Evolutionary conservation across 2,329 filamentous ascomycete species (phyloP).

Genomic region (Claviceps sp.): DNA sequence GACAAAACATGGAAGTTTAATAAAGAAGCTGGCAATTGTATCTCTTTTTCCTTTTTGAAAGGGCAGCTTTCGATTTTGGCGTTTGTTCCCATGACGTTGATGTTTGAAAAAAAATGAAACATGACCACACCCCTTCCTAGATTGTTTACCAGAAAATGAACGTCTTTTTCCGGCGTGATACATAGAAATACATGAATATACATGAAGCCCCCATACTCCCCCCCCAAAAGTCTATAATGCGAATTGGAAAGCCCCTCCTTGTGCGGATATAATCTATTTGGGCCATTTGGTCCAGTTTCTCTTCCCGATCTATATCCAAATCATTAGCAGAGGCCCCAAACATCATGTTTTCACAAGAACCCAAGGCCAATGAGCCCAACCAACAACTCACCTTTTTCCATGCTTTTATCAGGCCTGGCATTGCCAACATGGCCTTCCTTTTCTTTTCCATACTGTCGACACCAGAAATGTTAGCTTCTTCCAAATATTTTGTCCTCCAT

Average conservation of each 20-base stretch:
- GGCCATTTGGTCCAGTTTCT: constrained; percentile 44
- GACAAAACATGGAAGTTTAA: background rate
- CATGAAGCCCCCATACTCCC: constrained; percentile 12
- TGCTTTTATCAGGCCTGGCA: constrained; percentile 80
- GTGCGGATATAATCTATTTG: constrained; percentile 26
- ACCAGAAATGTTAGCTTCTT: constrained; percentile 5
- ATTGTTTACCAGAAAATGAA: too few species aligned
- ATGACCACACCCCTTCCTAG: too few species aligned
- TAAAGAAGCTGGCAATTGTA: background rate
- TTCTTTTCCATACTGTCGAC: constrained; percentile 62
- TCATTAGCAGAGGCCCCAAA: constrained; percentile 17
- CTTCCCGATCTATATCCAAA: constrained; percentile 33
- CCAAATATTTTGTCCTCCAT: background rate
- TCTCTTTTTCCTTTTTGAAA: background rate
- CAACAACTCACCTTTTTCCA: constrained; percentile 74
- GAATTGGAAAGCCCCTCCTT: background rate
- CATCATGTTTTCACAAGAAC: too few species aligned
- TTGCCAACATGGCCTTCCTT: constrained; percentile 83
- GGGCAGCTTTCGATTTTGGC: too few species aligned
- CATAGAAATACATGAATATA: constrained; percentile 21
- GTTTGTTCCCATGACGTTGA: too few species aligned
- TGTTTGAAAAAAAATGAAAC: too few species aligned
- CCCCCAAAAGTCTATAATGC: background rate
- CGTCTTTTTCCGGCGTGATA: constrained; percentile 7
- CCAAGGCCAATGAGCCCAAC: too few species aligned